Base-by-base conservation (phyloP, 768 basidiomycete genomes). In the Suillus lakei region DNA sequence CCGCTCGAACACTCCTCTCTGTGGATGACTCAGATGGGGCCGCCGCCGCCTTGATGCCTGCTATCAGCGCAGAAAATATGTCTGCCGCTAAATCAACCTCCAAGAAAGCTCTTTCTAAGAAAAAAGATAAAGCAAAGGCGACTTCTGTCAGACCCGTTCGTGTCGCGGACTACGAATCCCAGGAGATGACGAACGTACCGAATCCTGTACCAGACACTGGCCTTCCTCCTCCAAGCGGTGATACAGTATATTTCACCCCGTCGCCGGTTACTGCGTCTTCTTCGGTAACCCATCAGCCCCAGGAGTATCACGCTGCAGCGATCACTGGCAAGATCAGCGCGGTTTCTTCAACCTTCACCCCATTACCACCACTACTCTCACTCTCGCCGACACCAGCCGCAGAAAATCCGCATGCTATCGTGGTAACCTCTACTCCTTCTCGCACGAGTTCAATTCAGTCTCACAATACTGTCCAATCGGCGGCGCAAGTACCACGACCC, bases 161-260 rank as follows among this genome's bases (percentile, higher is more conserved):
- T 23, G 4, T 32, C 18, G 50, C 65, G 18, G 71, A 75, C 61
- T 78, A 75, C 38, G 69, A 70, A 26, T 68, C 32, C 39, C 74
- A 76, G 39, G 76, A 77, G 44, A 65, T 76, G 41, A 69, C 66
- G 55, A 63, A 78, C 26, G 73, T 69, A 44, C 73, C 76, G n/a
- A 71, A 67, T 61, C 75, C 75, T 18, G 66, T 70, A 66, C 75
- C 68, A 72, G 77, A 68, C 68, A 79, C 74, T 63, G 78, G 68
- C 66, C 69, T 66, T 66, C 76, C 62, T 68, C 76, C 65, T 60
- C 78, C 66, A 53, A 72, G 70, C 59, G 58, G 39, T 55, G 62
- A 67, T 32, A 55, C 63, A 18, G 66, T 65, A n/a, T 23, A 59
- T 46, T 46, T 55, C 54, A 54, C 61, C 5, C 26, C 64, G n/a